Evolutionary conservation across 2,329 filamentous ascomycete genomes (phyloP).

Genomic region (Neofusicoccum parvum): DNA sequence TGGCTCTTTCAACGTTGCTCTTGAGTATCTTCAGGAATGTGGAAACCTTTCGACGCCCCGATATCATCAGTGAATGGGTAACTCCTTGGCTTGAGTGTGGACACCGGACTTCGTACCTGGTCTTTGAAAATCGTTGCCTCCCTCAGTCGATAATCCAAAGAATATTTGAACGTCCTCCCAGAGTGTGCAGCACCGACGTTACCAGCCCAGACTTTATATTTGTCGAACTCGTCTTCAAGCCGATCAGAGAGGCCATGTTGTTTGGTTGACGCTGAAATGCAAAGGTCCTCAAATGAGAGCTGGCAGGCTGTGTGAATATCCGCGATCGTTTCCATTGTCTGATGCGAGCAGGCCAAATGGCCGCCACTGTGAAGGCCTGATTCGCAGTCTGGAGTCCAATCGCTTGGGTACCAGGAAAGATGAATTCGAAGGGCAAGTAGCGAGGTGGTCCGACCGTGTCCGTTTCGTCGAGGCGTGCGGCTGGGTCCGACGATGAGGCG

Average conservation of each 20-base stretch:
- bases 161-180: conserved; percentile 10
- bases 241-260: not conserved
- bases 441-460: too few species aligned
- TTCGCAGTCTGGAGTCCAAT: too few species aligned
- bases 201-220: conserved; percentile 25
- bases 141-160: conserved; percentile 26
- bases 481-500: too few species aligned
- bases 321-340: not conserved
- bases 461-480: too few species aligned
- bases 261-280: not conserved
- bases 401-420: too few species aligned
- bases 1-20: not conserved
- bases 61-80: not conserved
- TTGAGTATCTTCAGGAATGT: conserved; percentile 4
- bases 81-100: not conserved
- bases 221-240: conserved; percentile 24
- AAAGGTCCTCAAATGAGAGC: not conserved
- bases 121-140: conserved; percentile 26
- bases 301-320: not conserved
- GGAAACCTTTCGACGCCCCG: not conserved
- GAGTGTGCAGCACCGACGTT: conserved; percentile 26
- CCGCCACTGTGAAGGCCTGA: not conserved
- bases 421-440: too few species aligned
- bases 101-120: not conserved
- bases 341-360: too few species aligned